Percentiles rank a stretch among this genome's conserved stretches.
phyloP scores from a whole-genome alignment of 306 rosid species.

The Ceratonia siliqua region DNA sequence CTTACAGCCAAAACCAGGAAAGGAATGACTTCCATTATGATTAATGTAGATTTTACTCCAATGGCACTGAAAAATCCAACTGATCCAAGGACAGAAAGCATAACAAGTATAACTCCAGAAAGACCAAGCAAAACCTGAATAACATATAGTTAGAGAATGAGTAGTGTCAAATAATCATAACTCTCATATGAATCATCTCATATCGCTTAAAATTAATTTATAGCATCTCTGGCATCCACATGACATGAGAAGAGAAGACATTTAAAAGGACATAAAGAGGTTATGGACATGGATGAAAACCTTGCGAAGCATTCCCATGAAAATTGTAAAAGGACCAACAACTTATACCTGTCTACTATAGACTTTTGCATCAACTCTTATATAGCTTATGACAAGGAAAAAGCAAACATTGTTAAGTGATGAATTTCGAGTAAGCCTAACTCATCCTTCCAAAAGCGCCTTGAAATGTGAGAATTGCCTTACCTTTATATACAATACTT shows the following conservation, averaged over 20 bases:
- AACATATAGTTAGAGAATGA: conserved; percentile 31
- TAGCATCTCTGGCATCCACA: conserved; percentile 1
- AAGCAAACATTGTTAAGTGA: neutral
- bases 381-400: neutral
- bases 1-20: conserved; percentile 96
- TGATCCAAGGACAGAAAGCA: conserved; percentile 94
- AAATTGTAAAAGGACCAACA: neutral
- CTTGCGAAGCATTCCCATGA: neutral
- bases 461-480: too few species aligned
- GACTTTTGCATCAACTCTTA: neutral
- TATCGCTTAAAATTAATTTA: conserved; percentile 6
- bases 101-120: conserved; percentile 82
- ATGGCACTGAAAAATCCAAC: conserved; percentile 93
- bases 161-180: conserved; percentile 15
- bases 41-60: conserved; percentile 91
- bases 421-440: too few species aligned
- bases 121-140: conserved; percentile 89
- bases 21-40: conserved; percentile 98
- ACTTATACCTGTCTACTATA: neutral
- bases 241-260: neutral
- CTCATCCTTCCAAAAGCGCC: too few species aligned
- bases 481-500: too few species aligned
- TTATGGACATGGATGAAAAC: neutral
- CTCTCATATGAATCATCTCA: conserved; percentile 11
- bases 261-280: conserved; percentile 6